phyloP scores from a whole-genome alignment of 768 basidiomycete genomes.

The Mycena belliarum region DNA sequence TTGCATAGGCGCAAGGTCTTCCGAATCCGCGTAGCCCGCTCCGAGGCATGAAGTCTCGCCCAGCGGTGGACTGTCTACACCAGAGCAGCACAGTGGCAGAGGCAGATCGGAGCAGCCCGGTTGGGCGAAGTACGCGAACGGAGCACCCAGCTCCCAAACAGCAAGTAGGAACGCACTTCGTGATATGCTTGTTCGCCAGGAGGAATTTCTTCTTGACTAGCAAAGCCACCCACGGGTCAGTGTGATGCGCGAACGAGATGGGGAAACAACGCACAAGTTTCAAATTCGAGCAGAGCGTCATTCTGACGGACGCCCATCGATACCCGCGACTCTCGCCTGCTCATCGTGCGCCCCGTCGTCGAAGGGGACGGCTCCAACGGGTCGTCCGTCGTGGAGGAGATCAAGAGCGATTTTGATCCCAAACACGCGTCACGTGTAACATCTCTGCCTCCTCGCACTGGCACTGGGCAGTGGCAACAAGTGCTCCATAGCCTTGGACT shows the following conservation, averaged over 20 bases:
- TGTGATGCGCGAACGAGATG: constrained; percentile 22
- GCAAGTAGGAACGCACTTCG: constrained; percentile 56
- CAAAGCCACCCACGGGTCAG: constrained; percentile 34
- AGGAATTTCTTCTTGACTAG: constrained; percentile 92
- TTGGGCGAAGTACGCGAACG: not conserved
- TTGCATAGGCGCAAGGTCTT: no score
- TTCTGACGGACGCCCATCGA: constrained; percentile 69
- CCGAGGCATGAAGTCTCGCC: no score
- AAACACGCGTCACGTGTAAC: constrained; percentile 13
- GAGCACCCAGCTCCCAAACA: not conserved
- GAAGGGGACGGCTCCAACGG: constrained; percentile 4
- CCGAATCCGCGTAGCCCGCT: not conserved
- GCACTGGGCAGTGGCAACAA: no score
- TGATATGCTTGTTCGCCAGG: constrained; percentile 89
- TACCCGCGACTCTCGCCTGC: constrained; percentile 62
- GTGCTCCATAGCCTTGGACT: no score
- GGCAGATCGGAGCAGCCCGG: not conserved
- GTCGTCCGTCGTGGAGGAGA: constrained; percentile 11
- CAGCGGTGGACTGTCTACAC: not conserved
- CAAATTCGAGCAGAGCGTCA: constrained; percentile 82
- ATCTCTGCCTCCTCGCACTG: no score
- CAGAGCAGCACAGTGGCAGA: constrained; percentile 1
- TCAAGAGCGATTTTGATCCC: constrained; percentile 18
- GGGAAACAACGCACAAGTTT: constrained; percentile 64
- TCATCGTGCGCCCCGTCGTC: constrained; percentile 41